Evolutionary conservation across 129 eudicot species (phyloP), one percentile per base, ranked within the genome.

Genomic region (Artemisia annua): DNA sequence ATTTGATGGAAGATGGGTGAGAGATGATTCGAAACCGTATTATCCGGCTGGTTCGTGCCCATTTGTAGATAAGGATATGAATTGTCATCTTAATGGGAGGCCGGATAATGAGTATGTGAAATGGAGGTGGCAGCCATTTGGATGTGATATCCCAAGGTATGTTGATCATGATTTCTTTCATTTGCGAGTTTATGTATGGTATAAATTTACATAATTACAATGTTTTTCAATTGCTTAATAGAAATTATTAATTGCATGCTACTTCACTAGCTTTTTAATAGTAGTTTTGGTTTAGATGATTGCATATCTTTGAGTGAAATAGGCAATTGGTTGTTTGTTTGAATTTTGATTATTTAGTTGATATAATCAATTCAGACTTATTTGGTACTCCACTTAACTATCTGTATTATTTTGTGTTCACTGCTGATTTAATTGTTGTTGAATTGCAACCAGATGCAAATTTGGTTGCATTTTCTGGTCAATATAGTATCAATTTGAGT

Each of bases 51-150:
- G 93, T 62, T 90, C 96, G 5, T 94, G 98, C 50, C 96, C 97
- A 67, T 78, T 52, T 43, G 78, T 95, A 54, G 97, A 91, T 67
- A 85, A 74, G 49, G 97, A 85, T 76, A 83, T 95, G 26, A 86
- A 95, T 80, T 90, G 99, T 39, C 84, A 83, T 67, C 87, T 70
- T 46, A 95, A 95, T 75, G 78, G 68, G 71, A 87, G 99, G 82
- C 94, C 94, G 14, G 99, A 91, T 76, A 61, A 58, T 17, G 86
- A 67, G 73, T 90, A 28, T 82, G 75, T 85, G 54, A 90, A 80
- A 46, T 95, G 99, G 99, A 95, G 76, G 67, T 95, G 99, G 99
- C 91, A 90, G 90, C 99, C 99, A 22, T 69, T 83, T 83, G 86
- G 83, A 59, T 95, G 99, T 71, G 81, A 88, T 11, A 85, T 90